These are phyloP conservation scores for Gloeostereum incarnatum DNA, from an alignment of 768 basidiomycete genomes.

Conservation along the genomic window DNA sequence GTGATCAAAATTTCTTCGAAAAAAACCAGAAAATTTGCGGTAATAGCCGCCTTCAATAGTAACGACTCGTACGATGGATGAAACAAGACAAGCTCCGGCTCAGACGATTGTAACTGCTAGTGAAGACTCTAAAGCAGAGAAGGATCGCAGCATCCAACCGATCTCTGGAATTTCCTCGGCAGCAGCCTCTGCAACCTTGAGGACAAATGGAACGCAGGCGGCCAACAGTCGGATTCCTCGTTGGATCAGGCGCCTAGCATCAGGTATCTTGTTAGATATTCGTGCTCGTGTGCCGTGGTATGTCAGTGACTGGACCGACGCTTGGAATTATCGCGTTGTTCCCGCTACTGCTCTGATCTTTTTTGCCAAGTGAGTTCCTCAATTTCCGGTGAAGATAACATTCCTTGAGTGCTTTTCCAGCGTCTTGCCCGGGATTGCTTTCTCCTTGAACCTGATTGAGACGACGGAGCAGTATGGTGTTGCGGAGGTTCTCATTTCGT, in stretches of 20 bases:
- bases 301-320: slow-evolving; percentile 81
- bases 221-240: background rate
- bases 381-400: slow-evolving; percentile 8
- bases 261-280: slow-evolving; percentile 67
- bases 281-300: slow-evolving; percentile 72
- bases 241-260: slow-evolving; percentile 26
- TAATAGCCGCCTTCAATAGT: no score
- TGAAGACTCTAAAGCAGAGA: no score
- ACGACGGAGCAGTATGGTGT: slow-evolving; percentile 88
- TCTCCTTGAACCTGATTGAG: slow-evolving; percentile 87
- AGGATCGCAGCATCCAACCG: no score
- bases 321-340: slow-evolving; percentile 85
- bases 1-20: no score
- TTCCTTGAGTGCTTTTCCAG: slow-evolving; percentile 23
- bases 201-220: no score
- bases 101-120: no score
- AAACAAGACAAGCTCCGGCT: no score
- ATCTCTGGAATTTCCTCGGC: no score
- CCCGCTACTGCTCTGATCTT: slow-evolving; percentile 83
- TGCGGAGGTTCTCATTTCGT: slow-evolving; percentile 71
- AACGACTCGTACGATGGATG: no score
- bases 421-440: slow-evolving; percentile 86
- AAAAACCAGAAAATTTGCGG: no score
- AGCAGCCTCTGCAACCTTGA: no score
- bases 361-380: slow-evolving; percentile 61